A percentile compares a stretch with the other conserved stretches of the same genome.
Conservation (phyloP, 169 alveolate species). For the Theileria annulata region DNA sequence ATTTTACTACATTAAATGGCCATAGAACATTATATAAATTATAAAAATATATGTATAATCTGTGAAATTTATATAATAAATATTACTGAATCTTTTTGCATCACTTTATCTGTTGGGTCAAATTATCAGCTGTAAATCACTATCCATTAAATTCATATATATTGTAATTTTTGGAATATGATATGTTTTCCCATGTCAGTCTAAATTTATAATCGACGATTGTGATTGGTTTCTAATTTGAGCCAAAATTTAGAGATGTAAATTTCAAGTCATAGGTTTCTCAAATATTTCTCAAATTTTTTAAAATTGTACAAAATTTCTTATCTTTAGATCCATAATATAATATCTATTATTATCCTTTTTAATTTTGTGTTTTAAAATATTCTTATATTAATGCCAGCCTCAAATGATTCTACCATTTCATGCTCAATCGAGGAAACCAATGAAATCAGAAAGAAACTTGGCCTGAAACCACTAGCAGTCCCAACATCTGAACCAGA, state of each 20-base stretch:
- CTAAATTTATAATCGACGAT: not conserved
- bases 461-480: slow-evolving; percentile 66
- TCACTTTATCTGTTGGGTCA: slow-evolving; percentile 12
- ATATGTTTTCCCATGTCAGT: not conserved
- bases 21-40: slow-evolving; percentile 7
- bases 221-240: not conserved
- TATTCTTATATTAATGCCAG: not conserved
- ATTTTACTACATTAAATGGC: slow-evolving; percentile 18
- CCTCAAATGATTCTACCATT: slow-evolving; percentile 23
- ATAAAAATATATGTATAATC: not conserved
- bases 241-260: not conserved
- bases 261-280: not conserved
- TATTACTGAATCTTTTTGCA: not conserved
- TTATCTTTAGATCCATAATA: not conserved
- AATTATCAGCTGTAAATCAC: not conserved
- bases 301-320: not conserved
- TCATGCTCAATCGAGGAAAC: slow-evolving; percentile 63
- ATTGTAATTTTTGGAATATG: not conserved
- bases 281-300: slow-evolving; percentile 2
- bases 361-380: not conserved
- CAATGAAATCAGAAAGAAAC: slow-evolving; percentile 45
- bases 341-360: not conserved
- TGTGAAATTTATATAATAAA: not conserved
- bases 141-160: not conserved
- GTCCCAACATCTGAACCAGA: slow-evolving; percentile 9